Percentiles rank a stretch among this genome's conserved stretches.
Conservation (phyloP, 2,329 filamentous ascomycete genomes). For the Fusarium sp. region DNA sequence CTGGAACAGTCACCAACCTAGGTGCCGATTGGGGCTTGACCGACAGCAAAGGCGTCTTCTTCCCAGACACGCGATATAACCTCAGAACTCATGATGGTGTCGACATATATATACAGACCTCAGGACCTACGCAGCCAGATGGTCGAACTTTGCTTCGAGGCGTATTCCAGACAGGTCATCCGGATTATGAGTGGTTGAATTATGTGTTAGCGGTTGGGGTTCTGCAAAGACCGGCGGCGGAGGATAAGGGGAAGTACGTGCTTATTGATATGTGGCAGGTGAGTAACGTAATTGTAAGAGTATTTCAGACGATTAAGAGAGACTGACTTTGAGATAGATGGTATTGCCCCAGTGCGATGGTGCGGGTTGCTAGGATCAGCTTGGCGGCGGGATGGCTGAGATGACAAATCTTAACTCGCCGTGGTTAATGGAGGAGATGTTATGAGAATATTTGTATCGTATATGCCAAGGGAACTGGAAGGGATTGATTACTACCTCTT, state of each 20-base stretch:
- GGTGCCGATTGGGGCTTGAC: conserved; percentile 58
- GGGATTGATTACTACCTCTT: too few relatives aligned
- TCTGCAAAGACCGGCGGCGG: conserved; percentile 21
- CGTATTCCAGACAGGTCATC: conserved; percentile 55
- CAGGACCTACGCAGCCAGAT: conserved; percentile 55
- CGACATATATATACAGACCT: conserved; percentile 56
- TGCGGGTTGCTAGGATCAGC: conserved; percentile 11
- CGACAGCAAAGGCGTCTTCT: conserved; percentile 55
- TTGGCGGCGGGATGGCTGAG: neutral
- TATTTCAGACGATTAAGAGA: fast-evolving
- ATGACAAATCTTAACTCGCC: neutral
- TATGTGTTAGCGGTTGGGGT: conserved; percentile 50
- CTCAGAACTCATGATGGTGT: conserved; percentile 57
- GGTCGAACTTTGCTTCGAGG: conserved; percentile 47
- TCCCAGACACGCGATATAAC: conserved; percentile 58
- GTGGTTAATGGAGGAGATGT: conserved; percentile 2
- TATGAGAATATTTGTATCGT: neutral
- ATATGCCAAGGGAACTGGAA: too few relatives aligned
- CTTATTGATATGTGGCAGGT: conserved; percentile 49
- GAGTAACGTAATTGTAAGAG: neutral
- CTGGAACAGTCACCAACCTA: conserved; percentile 50
- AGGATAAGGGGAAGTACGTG: conserved; percentile 41
- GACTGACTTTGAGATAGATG: conserved; percentile 24
- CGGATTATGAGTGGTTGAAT: conserved; percentile 58
- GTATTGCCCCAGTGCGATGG: conserved; percentile 23